Conservation (phyloP, 139 green algal species). For the Pseudopediastrum boryanum region DNA sequence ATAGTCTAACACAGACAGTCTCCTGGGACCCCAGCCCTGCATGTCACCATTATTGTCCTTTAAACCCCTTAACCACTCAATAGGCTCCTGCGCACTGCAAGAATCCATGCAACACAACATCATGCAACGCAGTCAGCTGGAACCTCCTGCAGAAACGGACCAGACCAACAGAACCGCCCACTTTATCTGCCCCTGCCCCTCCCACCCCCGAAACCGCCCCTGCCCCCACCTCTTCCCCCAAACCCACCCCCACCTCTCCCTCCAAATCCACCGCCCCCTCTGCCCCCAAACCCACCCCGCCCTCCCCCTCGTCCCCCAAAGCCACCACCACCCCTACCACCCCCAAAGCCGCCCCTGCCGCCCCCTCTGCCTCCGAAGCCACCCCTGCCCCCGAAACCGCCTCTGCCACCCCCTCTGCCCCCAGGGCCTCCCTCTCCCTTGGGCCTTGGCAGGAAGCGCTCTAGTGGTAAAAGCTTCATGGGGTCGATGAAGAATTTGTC, state of each 20-base stretch:
- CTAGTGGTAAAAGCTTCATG: constrained; percentile 80
- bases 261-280: constrained; percentile 41
- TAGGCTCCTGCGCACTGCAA: too few species aligned
- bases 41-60: too few species aligned
- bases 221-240: too few species aligned
- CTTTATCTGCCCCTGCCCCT: too few species aligned
- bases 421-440: constrained; percentile 69
- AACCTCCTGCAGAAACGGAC: too few species aligned
- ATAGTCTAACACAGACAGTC: too few species aligned
- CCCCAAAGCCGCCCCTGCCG: constrained; percentile 21
- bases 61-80: too few species aligned
- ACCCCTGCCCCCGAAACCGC: constrained; percentile 28
- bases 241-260: constrained; percentile 18
- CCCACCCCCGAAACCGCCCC: too few species aligned
- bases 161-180: too few species aligned
- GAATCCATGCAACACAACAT: too few species aligned
- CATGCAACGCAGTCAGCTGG: too few species aligned
- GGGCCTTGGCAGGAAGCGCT: constrained; percentile 77
- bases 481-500: constrained; percentile 99
- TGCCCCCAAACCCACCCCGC: constrained; percentile 38
- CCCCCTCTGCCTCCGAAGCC: constrained; percentile 36
- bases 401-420: constrained; percentile 33
- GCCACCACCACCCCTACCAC: constrained; percentile 28
- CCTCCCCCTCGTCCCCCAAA: constrained; percentile 40
- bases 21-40: too few species aligned